A percentile compares a stretch with the other conserved stretches of the same genome.
Evolutionary conservation across 768 basidiomycete species (phyloP).

Genomic region (Leccinum uliginosum): DNA sequence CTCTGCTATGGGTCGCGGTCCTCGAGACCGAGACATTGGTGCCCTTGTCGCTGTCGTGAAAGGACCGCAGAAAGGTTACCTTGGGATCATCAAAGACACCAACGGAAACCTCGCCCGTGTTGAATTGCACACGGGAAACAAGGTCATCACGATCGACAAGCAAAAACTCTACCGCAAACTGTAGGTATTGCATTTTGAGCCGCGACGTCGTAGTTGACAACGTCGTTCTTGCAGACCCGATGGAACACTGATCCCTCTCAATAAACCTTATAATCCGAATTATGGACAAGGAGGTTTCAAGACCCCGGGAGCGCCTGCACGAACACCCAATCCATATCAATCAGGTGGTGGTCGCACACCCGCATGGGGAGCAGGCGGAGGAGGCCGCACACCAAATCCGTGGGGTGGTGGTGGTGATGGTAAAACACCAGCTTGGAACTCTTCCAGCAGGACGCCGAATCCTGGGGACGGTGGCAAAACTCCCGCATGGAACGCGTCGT

Average conservation of each 20-base stretch:
- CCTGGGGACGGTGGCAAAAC: slow-evolving; percentile 59
- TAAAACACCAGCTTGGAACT: slow-evolving; percentile 62
- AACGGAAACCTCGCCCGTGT: slow-evolving; percentile 85
- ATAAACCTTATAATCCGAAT: slow-evolving; percentile 28
- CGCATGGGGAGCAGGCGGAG: slow-evolving; percentile 31
- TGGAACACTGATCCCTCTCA: slow-evolving; percentile 53
- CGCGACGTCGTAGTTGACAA: slow-evolving; percentile 5
- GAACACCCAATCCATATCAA: slow-evolving; percentile 45
- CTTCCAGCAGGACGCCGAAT: slow-evolving; percentile 66
- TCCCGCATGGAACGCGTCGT: slow-evolving; percentile 55
- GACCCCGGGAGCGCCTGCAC: slow-evolving; percentile 37
- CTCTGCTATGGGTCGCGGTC: slow-evolving; percentile 77
- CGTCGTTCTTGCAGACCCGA: slow-evolving; percentile 41
- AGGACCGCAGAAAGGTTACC: slow-evolving; percentile 86
- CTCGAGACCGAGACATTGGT: slow-evolving; percentile 80
- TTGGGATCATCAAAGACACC: slow-evolving; percentile 92
- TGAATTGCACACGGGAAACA: slow-evolving; percentile 86
- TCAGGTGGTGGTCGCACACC: slow-evolving; percentile 37
- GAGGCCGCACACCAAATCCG: slow-evolving; percentile 60
- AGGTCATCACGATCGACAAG: slow-evolving; percentile 83
- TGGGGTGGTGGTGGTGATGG: slow-evolving; percentile 54
- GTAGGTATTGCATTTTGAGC: slow-evolving; percentile 42
- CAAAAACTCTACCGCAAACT: slow-evolving; percentile 66
- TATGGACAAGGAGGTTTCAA: slow-evolving; percentile 20
- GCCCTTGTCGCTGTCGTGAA: slow-evolving; percentile 73